These are phyloP conservation scores for Pleurotus citrinopileatus DNA, from an alignment of 768 basidiomycete genomes.

Conservation along the genomic window DNA sequence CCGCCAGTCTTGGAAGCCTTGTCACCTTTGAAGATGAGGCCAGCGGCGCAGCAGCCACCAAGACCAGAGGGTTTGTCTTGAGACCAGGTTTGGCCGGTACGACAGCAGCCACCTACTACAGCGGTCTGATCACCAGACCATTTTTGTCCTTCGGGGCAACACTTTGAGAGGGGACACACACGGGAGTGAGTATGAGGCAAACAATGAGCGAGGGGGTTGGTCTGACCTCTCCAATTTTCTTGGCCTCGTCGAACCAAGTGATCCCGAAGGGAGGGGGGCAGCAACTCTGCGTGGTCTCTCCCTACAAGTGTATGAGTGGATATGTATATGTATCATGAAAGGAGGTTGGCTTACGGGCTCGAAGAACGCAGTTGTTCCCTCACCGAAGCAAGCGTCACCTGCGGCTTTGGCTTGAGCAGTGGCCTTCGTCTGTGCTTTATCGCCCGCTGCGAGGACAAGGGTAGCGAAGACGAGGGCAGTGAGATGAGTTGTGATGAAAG, in stretches of 20 bases:
- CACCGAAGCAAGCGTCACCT: neutral
- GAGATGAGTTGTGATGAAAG: constrained; percentile 1
- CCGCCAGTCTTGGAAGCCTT: constrained; percentile 5
- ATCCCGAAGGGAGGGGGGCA: neutral
- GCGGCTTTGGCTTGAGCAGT: neutral
- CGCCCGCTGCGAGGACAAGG: neutral
- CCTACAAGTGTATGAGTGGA: neutral
- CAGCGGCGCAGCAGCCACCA: constrained; percentile 1
- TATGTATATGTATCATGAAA: neutral
- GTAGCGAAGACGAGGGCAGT: neutral
- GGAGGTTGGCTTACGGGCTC: neutral
- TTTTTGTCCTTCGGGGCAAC: neutral
- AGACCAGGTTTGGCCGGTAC: neutral
- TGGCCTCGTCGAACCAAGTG: constrained; percentile 5
- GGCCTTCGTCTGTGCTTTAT: neutral
- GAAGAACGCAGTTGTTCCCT: constrained; percentile 2
- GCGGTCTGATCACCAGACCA: constrained; percentile 5
- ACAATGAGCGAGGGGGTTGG: neutral
- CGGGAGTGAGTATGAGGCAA: neutral
- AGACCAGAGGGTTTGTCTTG: constrained; percentile 6
- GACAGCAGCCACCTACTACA: constrained; percentile 1
- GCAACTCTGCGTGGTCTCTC: constrained; percentile 2
- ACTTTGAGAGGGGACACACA: no score
- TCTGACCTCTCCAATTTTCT: constrained; percentile 3
- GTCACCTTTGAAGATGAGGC: neutral